A percentile compares a stretch with the other conserved stretches of the same genome.
Conservation (phyloP, 306 rosid genomes). For the Potentilla sterilis region DNA sequence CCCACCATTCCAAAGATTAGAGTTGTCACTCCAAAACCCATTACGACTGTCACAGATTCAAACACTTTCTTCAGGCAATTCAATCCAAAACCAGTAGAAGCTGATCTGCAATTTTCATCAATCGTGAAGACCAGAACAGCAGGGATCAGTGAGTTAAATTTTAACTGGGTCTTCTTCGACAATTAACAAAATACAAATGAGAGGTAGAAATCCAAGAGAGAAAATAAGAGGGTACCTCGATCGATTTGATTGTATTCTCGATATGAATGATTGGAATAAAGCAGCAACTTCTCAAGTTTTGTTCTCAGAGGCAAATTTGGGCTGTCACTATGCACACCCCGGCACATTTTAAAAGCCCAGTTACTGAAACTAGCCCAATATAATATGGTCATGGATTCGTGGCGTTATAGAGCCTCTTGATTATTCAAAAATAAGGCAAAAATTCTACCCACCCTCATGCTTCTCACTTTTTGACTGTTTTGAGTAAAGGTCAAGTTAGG, state of each 20-base stretch:
- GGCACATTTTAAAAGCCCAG: background rate
- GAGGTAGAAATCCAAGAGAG: background rate
- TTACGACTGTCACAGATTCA: constrained; percentile 13
- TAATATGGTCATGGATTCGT: background rate
- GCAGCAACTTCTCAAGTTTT: background rate
- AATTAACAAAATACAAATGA: background rate
- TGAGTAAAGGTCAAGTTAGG: background rate
- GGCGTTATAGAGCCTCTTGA: background rate
- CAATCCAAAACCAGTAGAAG: constrained; percentile 3
- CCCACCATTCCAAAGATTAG: constrained; percentile 34
- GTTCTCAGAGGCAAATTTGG: background rate
- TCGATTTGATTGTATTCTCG: background rate
- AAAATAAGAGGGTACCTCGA: background rate
- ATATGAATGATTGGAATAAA: background rate
- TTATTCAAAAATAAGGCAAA: background rate
- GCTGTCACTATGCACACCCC: background rate
- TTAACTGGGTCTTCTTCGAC: background rate
- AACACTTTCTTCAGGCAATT: background rate
- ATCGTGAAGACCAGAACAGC: background rate
- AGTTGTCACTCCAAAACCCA: constrained; percentile 36
- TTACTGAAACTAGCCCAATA: background rate
- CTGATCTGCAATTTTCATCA: constrained; percentile 12
- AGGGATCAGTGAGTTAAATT: background rate
- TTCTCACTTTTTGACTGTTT: too few species aligned
- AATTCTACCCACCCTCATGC: background rate